Percentiles rank a stretch among this genome's conserved stretches.
Evolutionary conservation across 108 stramenopile species (phyloP).

Genomic region (Pseudonitzschia delicatissima): DNA sequence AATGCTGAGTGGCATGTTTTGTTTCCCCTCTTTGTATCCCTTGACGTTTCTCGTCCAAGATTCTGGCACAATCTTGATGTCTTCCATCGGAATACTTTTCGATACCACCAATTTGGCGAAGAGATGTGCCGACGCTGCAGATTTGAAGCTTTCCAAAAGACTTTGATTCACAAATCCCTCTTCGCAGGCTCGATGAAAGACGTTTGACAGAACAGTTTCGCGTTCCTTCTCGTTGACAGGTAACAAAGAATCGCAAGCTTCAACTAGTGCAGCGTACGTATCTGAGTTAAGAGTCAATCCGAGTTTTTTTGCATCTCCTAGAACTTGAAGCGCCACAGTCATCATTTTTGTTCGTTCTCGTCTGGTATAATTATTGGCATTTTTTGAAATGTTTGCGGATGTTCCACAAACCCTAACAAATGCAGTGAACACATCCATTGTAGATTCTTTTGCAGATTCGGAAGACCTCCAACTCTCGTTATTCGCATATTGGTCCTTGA

Average conservation of each 20-base stretch:
- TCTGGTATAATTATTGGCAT: constrained; percentile 14
- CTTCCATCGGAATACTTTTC: constrained; percentile 28
- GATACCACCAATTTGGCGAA: constrained; percentile 62
- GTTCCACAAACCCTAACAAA: constrained; percentile 56
- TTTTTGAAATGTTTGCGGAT: neutral
- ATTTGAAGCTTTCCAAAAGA: constrained; percentile 53
- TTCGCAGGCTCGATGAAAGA: constrained; percentile 67
- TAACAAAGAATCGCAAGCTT: constrained; percentile 54
- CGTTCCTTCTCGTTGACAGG: constrained; percentile 38
- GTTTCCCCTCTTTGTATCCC: constrained; percentile 50
- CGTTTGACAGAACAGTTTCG: constrained; percentile 49
- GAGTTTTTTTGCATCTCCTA: constrained; percentile 43
- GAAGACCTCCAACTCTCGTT: neutral
- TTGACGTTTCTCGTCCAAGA: constrained; percentile 67
- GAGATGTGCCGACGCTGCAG: constrained; percentile 41
- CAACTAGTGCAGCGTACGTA: constrained; percentile 59
- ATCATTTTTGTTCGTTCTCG: constrained; percentile 16
- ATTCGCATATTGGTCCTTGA: neutral
- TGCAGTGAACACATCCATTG: constrained; percentile 46
- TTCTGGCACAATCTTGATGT: constrained; percentile 57
- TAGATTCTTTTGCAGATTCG: neutral
- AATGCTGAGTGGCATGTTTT: constrained; percentile 59
- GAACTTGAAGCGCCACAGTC: constrained; percentile 40
- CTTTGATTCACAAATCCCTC: constrained; percentile 64
- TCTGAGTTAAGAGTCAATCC: constrained; percentile 48